Evolutionary conservation across 306 rosid species (phyloP), one percentile per base, ranked within the genome.

Genomic region (Ammopiptanthus mongolicus): DNA sequence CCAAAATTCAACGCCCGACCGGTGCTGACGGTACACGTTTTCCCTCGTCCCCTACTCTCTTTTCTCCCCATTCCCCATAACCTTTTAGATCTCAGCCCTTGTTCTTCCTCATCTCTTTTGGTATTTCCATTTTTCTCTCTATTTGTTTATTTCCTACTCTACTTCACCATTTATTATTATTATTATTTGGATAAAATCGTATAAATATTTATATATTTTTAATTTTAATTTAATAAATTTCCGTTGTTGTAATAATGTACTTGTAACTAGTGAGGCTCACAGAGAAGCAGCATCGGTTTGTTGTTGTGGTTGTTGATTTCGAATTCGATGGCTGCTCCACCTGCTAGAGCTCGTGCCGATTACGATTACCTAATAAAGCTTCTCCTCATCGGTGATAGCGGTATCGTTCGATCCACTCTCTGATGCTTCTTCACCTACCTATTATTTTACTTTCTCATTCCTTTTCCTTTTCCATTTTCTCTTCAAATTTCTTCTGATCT

Each of bases 301-400:
- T 47, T 25, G 57, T 73, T 7, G 72, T 65, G 65, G 51, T 23
- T 61, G 34, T 42, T 59, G 44, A 25, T 76, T 37, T 37, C 12
- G 44, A 37, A 37, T 63, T 68, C 76, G 9, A 82, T 86, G 87
- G 89, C 89, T 34, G 87, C 86, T 82, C 96, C 93, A 64, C 96
- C 96, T 61, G 90, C 88, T 4, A 81, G 96, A 83, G 93, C 93
- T 69, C 89, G 96, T 65, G 93, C 96, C 47, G 96, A 90, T 85
- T 88, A 90, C 81, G 96, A 90, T 81, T 90, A 85, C 61, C 91
- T 90, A 61, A 88, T 90, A 56, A 90, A 90, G 87, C 96, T 90
- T 68, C 93, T 90, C 66, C 90, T 90, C 68, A 90, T 90, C 81
- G 96, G 96, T 82, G 93, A 91, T 66, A 91, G 93, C 83, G 96